Evolutionary conservation across 768 basidiomycete genomes (phyloP), one percentile per base, ranked within the genome.

Genomic region (Cubamyces sp.): DNA sequence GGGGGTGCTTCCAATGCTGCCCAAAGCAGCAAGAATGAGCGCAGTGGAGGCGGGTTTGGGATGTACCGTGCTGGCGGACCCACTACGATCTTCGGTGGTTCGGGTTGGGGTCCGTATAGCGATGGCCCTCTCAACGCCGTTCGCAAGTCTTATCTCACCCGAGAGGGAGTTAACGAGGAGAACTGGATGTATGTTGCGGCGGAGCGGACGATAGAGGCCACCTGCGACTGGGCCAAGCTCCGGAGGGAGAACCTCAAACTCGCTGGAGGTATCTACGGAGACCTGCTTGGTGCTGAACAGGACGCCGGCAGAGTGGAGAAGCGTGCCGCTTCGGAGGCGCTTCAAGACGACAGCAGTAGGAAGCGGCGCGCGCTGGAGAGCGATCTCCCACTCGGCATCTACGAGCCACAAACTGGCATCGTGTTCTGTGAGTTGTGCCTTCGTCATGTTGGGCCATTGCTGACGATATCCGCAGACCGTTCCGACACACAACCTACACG

Each of bases 121-220:
- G 92, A 94, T 68, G 92, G 92, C 0, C 93, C 92, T 0, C 77
- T 93, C 61, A 91, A 90, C 64, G 88, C 89, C 0, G 91, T 94
- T 61, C 82, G 91, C 68, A 93, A 95, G 75, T 87, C 88, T 25
- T 73, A 90, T 69, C 73, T 96, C 57, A 82, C 85, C 46, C 80
- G 90, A n/a, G 89, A 92, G 61, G 92, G 93, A 0, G 83, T 96
- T 11, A 87, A 83, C 39, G 88, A 87, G 70, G 91, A 95, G 67
- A 96, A 96, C 70, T 98, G 95, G 95, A 96, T 98, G 91, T 80
- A 75, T 69, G 83, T 88, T 75, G 87, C 87, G 63, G 90, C 94
- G 0, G 80, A 77, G 67, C 81, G 88, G 37, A 86, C 87, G 1
- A 68, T 76, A 5, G 86, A 91, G 47, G 79, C 87, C 45, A 88